Conservation (phyloP, 371 early-diverging fungal genomes). For the Syncephalastrum sp. region DNA sequence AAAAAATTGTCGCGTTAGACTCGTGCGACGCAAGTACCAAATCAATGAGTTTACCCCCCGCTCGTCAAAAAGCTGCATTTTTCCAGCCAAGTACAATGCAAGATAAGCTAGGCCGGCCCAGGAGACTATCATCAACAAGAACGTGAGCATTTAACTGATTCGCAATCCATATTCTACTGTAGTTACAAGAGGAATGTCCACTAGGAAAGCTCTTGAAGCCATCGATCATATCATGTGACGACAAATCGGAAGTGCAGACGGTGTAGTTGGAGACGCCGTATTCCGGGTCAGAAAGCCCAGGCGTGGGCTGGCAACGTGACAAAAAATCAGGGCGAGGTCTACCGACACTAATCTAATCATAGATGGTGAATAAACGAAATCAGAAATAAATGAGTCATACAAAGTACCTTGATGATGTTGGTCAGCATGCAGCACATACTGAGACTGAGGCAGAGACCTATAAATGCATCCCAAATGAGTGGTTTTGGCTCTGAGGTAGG, state of each 20-base stretch:
- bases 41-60: slow-evolving; percentile 38
- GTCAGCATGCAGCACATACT: slow-evolving; percentile 72
- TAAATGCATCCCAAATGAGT: background rate
- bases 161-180: no score
- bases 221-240: slow-evolving; percentile 62
- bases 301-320: slow-evolving; percentile 75
- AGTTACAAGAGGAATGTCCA: slow-evolving; percentile 82
- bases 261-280: slow-evolving; percentile 57
- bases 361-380: background rate
- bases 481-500: background rate
- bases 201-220: slow-evolving; percentile 93
- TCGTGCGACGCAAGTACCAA: slow-evolving; percentile 1
- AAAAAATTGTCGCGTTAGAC: background rate
- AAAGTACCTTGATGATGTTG: slow-evolving; percentile 46
- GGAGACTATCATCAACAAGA: slow-evolving; percentile 37
- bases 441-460: slow-evolving; percentile 60
- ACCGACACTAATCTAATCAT: slow-evolving; percentile 57
- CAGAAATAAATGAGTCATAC: background rate
- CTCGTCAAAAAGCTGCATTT: slow-evolving; percentile 67
- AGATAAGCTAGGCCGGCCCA: slow-evolving; percentile 77
- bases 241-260: slow-evolving; percentile 38
- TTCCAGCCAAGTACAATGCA: slow-evolving; percentile 71
- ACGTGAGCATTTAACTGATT: background rate
- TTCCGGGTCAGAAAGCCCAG: slow-evolving; percentile 49
- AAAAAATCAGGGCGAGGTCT: slow-evolving; percentile 92